A percentile compares a stretch with the other conserved stretches of the same genome.
Evolutionary conservation across 2,329 filamentous ascomycete species (phyloP).

Genomic region (Pleomassaria siparia): DNA sequence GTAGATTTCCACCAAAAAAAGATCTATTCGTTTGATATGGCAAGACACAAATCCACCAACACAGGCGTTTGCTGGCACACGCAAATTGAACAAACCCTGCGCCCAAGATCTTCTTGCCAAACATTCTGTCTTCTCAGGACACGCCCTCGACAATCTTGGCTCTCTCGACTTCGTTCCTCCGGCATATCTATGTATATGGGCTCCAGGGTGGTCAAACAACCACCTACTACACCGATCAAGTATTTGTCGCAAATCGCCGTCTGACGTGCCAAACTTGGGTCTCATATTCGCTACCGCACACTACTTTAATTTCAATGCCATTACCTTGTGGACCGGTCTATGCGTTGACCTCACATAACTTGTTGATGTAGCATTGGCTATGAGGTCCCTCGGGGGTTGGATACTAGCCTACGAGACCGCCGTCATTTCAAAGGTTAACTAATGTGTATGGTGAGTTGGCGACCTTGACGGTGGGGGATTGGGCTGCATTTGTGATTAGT

Average conservation of each 20-base stretch:
- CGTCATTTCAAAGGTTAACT: not conserved
- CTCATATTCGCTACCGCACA: not conserved
- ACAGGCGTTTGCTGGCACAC: not conserved
- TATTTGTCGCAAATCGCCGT: conserved; percentile 1
- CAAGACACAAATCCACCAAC: too few relatives aligned
- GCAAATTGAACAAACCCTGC: not conserved
- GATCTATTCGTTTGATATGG: not conserved
- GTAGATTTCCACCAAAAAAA: not conserved
- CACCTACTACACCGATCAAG: not conserved
- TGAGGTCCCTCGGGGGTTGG: not conserved
- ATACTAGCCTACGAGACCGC: not conserved
- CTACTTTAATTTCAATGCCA: not conserved
- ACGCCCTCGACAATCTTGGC: not conserved
- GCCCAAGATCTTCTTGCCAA: not conserved
- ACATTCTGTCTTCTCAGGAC: not conserved
- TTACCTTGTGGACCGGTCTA: not conserved
- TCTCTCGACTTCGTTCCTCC: not conserved
- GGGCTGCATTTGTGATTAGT: conserved; percentile 45
- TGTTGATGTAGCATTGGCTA: conserved; percentile 1
- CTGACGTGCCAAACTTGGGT: not conserved
- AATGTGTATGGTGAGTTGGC: conserved; percentile 22
- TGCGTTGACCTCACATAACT: not conserved
- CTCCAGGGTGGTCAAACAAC: not conserved
- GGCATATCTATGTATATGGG: not conserved
- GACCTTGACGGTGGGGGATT: conserved; percentile 41